Percentiles rank a stretch among this genome's conserved stretches.
Evolutionary conservation across 345 rosid species (phyloP).

Genomic region (Eucalyptus caleyi): DNA sequence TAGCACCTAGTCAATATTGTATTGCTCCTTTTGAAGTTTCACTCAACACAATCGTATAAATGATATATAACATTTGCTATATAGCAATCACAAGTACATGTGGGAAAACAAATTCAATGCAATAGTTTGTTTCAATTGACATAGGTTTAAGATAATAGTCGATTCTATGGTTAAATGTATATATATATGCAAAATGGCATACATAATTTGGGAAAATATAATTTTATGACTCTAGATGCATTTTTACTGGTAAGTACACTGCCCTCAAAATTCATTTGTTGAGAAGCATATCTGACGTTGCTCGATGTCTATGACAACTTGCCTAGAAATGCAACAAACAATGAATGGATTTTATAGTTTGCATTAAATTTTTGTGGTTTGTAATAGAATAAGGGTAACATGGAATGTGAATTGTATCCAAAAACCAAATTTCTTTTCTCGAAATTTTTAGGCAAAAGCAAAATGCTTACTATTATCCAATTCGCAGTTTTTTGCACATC

Average conservation of each 20-base stretch:
- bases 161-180: no score
- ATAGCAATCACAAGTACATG: neutral
- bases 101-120: neutral
- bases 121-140: neutral
- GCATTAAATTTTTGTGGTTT: neutral
- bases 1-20: neutral
- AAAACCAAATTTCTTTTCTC: neutral
- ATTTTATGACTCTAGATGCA: no score
- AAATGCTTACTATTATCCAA: neutral
- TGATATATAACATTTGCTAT: no score
- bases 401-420: neutral
- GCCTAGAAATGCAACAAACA: neutral
- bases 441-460: neutral
- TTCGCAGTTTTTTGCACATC: neutral
- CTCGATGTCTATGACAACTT: neutral
- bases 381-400: neutral
- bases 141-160: neutral
- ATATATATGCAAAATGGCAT: neutral
- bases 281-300: neutral
- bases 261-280: neutral
- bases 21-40: neutral
- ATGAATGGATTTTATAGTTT: neutral
- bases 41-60: no score
- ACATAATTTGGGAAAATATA: no score
- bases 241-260: neutral